These are phyloP conservation scores for Micromonas pusilla DNA, from an alignment of 139 green algal species.

Conservation along the genomic window DNA sequence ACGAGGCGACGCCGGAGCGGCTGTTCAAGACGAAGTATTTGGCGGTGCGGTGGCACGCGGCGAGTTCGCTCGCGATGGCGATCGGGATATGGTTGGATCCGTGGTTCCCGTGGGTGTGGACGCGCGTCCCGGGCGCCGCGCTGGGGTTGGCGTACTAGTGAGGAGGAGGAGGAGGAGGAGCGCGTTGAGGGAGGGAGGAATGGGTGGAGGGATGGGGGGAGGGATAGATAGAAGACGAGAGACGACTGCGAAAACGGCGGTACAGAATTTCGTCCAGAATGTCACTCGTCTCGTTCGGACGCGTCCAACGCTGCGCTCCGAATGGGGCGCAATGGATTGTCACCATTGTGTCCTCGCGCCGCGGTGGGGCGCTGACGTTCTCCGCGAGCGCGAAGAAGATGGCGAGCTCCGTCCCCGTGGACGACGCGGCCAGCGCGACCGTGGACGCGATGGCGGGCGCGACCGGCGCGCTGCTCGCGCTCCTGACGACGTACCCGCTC, in stretches of 20 bases:
- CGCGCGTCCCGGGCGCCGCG: background rate
- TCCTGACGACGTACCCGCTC: conserved; percentile 46
- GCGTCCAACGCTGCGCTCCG: too few species aligned
- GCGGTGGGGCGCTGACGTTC: too few species aligned
- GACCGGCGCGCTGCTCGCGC: conserved; percentile 36
- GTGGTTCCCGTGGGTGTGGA: background rate
- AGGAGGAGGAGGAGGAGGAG: background rate
- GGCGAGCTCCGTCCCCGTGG: too few species aligned
- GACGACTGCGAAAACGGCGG: too few species aligned
- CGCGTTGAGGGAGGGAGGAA: background rate
- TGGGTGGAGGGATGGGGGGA: too few species aligned
- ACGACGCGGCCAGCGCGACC: background rate
- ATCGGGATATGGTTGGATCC: background rate
- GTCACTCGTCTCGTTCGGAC: too few species aligned
- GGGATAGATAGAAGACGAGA: too few species aligned
- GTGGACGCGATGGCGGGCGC: conserved; percentile 32
- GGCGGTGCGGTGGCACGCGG: conserved; percentile 13
- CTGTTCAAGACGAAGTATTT: conserved; percentile 19
- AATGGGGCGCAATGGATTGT: too few species aligned
- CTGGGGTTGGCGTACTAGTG: background rate
- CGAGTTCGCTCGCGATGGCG: background rate
- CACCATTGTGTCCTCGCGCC: too few species aligned
- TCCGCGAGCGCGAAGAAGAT: too few species aligned
- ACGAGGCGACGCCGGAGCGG: background rate
- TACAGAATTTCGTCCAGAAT: too few species aligned